A percentile compares a stretch with the other conserved stretches of the same genome.
Evolutionary conservation across 1,284 basidiomycete species (phyloP).

Genomic region (Heterobasidion annosum): DNA sequence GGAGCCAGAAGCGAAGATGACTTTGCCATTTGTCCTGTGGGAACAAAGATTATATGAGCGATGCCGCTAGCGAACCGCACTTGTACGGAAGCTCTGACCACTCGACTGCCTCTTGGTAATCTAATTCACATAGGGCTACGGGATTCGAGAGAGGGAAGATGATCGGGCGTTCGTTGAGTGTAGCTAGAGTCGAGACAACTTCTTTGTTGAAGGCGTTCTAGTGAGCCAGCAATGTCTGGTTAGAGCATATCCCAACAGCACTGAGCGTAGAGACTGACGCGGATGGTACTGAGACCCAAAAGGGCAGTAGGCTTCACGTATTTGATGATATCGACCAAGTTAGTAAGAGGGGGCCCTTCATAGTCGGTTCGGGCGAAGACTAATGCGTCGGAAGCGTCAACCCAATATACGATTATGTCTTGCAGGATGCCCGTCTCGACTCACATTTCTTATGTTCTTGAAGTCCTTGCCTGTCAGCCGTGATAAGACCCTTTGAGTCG

Average conservation of each 20-base stretch:
- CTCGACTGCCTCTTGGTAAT: slow-evolving; percentile 65
- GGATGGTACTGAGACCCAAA: slow-evolving; percentile 71
- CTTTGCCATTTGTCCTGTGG: slow-evolving; percentile 47
- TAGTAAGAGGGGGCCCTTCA: slow-evolving; percentile 46
- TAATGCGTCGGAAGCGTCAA: slow-evolving; percentile 13
- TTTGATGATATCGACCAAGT: slow-evolving; percentile 52
- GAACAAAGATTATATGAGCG: neutral
- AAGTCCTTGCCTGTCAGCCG: slow-evolving; percentile 51
- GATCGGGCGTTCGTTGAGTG: slow-evolving; percentile 68
- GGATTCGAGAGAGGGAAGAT: slow-evolving; percentile 86
- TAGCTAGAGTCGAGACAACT: slow-evolving; percentile 63
- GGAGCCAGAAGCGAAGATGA: slow-evolving; percentile 76
- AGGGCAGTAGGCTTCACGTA: slow-evolving; percentile 79
- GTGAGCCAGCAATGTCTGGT: neutral
- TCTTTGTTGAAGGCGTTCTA: slow-evolving; percentile 66
- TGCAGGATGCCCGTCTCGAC: slow-evolving; percentile 4
- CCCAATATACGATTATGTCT: neutral
- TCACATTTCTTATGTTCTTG: slow-evolving; percentile 68
- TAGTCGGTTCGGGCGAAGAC: slow-evolving; percentile 71
- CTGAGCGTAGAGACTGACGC: slow-evolving; percentile 23
- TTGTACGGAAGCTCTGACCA: slow-evolving; percentile 29
- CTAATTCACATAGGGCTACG: slow-evolving; percentile 57
- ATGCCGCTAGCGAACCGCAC: neutral
- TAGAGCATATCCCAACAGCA: neutral
- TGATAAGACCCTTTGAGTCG: slow-evolving; percentile 73